Evolutionary conservation across 1,284 basidiomycete species (phyloP), one percentile per base, ranked within the genome.

Genomic region (Psilocybe mexicana): DNA sequence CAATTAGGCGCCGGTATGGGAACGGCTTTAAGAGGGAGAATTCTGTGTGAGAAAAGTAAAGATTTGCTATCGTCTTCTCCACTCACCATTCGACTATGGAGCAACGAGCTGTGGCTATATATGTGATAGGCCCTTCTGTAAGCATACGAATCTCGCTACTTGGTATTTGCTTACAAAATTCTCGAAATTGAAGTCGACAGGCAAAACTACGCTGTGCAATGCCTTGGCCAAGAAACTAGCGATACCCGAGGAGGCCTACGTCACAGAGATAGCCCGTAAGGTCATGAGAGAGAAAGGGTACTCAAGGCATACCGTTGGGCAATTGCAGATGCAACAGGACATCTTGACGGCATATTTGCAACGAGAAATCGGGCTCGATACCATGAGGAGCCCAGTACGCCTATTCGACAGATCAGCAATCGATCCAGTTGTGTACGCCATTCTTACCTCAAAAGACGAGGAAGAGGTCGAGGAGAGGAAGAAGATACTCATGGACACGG

Each of bases 381-480:
- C 48, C 4, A 46, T 36, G 12, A 48, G 61, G 10, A 60, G 61
- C 45, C 59, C 64, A 3, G 62, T 81, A n/a, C 62, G 81, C 38
- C 69, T 87, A n/a, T 83, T 81, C 65, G 86, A 88, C 64, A 74
- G 86, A 60, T 87, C 86, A 11, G 83, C 81, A 0, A 67, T 87
- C 4, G 86, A 88, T 68, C 78, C 86, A 2, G 69, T 88, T 52
- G 80, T 85, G 0, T 88, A 88, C 62, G 82, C 84, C 0, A 65
- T 78, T 35, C 72, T 86, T 52, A 82, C 76, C 36, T 70, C 79
- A 1, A 56, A 66, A 12, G 69, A 70, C 50, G 68, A 61, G 1
- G 67, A 66, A 52, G 77, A 79, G 48, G 79, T 74, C 7, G 42
- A 63, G 4, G 64, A 68, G 47, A 72, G 76, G 47, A 71, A 74